These are phyloP conservation scores for Penicillium malachiteum DNA, from an alignment of 495 filamentous ascomycete species.

Conservation along the genomic window DNA sequence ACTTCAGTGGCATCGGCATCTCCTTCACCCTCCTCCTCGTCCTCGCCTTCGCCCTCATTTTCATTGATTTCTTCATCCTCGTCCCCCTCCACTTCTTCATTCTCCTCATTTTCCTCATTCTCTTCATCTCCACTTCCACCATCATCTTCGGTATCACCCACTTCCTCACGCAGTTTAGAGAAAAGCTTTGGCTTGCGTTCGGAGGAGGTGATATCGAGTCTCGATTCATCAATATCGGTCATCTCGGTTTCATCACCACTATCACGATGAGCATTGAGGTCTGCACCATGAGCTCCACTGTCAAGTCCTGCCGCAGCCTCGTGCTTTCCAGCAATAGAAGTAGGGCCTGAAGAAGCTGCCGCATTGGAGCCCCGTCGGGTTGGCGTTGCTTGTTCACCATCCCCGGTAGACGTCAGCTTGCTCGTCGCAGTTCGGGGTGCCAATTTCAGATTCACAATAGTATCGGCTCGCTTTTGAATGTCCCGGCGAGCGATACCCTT, in stretches of 20 bases:
- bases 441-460: constrained; percentile 47
- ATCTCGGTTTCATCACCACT: constrained; percentile 79
- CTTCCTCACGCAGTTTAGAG: constrained; percentile 33
- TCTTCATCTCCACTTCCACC: constrained; percentile 44
- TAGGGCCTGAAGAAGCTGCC: constrained; percentile 14
- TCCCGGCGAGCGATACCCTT: constrained; percentile 65
- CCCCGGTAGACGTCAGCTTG: constrained; percentile 26
- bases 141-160: constrained; percentile 32
- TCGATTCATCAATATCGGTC: constrained; percentile 62
- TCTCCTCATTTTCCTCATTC: constrained; percentile 25
- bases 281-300: constrained; percentile 39
- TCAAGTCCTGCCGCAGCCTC: constrained; percentile 14
- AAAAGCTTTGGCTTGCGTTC: constrained; percentile 35
- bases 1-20: constrained; percentile 14
- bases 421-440: constrained; percentile 32
- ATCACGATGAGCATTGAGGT: constrained; percentile 57
- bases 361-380: constrained; percentile 8
- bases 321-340: constrained; percentile 14
- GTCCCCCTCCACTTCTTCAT: constrained; percentile 64
- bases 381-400: constrained; percentile 21
- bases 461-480: constrained; percentile 61
- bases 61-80: constrained; percentile 53
- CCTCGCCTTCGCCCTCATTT: constrained; percentile 12
- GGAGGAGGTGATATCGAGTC: constrained; percentile 41
- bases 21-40: constrained; percentile 14